These are phyloP conservation scores for Inga leiocalycina DNA, from an alignment of 306 rosid genomes.

Conservation along the genomic window DNA sequence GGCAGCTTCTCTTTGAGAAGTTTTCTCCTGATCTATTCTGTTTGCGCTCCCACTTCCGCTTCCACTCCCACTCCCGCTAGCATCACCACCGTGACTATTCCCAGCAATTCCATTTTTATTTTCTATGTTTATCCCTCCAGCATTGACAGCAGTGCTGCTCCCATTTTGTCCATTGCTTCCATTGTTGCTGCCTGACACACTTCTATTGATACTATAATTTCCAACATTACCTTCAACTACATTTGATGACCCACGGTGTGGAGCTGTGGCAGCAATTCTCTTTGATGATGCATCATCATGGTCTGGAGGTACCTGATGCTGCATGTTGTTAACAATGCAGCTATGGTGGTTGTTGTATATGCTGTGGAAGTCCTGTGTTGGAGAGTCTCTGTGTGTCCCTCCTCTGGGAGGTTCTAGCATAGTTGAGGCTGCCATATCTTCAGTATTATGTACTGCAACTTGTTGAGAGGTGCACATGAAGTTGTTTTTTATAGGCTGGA, in stretches of 20 bases:
- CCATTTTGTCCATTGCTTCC: slow-evolving; percentile 84
- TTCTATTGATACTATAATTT: slow-evolving; percentile 63
- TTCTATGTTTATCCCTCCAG: slow-evolving; percentile 61
- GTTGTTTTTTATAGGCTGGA: slow-evolving; percentile 58
- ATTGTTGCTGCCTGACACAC: slow-evolving; percentile 77
- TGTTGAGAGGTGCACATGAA: slow-evolving; percentile 44
- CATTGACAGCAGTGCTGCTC: slow-evolving; percentile 54
- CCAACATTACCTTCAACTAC: slow-evolving; percentile 59
- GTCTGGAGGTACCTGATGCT: slow-evolving; percentile 47
- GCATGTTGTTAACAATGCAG: slow-evolving; percentile 40
- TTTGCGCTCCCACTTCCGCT: slow-evolving; percentile 62
- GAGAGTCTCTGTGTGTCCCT: slow-evolving; percentile 42
- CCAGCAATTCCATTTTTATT: slow-evolving; percentile 54
- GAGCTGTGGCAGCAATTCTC: slow-evolving; percentile 60
- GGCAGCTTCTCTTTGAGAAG: slow-evolving; percentile 76
- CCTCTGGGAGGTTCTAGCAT: slow-evolving; percentile 53
- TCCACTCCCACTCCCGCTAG: slow-evolving; percentile 62
- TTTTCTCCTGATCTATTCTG: slow-evolving; percentile 55
- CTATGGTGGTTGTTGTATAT: slow-evolving; percentile 48
- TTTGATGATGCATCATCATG: slow-evolving; percentile 55
- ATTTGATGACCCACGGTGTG: slow-evolving; percentile 69
- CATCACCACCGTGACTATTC: slow-evolving; percentile 70
- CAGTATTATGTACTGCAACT: slow-evolving; percentile 41
- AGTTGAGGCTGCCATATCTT: slow-evolving; percentile 38
- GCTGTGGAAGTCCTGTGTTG: slow-evolving; percentile 47